Base-by-base conservation (phyloP, 2,329 filamentous ascomycete species). In the Aspergillus alliaceus region DNA sequence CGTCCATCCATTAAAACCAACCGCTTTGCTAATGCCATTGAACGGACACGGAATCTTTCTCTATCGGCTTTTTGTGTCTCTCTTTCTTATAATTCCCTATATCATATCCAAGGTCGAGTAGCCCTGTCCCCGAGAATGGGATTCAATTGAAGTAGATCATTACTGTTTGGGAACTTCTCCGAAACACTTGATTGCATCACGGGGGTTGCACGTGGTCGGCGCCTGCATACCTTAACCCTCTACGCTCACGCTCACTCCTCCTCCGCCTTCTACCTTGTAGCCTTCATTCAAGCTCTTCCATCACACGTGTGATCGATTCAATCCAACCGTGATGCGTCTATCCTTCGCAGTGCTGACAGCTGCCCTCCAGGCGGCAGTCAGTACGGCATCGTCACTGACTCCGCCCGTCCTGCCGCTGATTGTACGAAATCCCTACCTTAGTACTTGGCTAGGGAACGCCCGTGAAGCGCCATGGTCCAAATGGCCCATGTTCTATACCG, bases 401-500 rank as follows among this genome's bases (percentile, higher is more conserved):
- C 84, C 85, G 54, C 89, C 89, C 11, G 84, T 89, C 1, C 81
- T 90, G 37, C 90, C 90, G 18, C 75, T 95, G 50, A 88, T 89
- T 31, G 90, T 93, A 46, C 86, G 86, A 57, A 89, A 86, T 35
- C 90, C 90, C 1, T 95, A 93, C 67, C 77, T 95, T 5, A 91
- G 86, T 69, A 84, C 86, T n/a, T 91, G 89, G 88, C 78, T 90
- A 40, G 66, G 83, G 73, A 81, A 78, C 91, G 90, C 90, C 39
- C 83, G 91, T 64, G 83, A 88, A 55, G 82, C 82, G 46, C 91
- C 91, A 2, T 96, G 91, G 91, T 83, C 86, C 53, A 84, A 85
- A 75, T 96, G 91, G 91, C 91, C 91, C 24, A 93, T 93, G 72
- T 92, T 93, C 72, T 93, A 87, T 81, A 90, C 88, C 6, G 89